Percentiles rank a stretch among this genome's conserved stretches.
Evolutionary conservation across 2,329 filamentous ascomycete species (phyloP).

Genomic region (Aschersonia sp.): DNA sequence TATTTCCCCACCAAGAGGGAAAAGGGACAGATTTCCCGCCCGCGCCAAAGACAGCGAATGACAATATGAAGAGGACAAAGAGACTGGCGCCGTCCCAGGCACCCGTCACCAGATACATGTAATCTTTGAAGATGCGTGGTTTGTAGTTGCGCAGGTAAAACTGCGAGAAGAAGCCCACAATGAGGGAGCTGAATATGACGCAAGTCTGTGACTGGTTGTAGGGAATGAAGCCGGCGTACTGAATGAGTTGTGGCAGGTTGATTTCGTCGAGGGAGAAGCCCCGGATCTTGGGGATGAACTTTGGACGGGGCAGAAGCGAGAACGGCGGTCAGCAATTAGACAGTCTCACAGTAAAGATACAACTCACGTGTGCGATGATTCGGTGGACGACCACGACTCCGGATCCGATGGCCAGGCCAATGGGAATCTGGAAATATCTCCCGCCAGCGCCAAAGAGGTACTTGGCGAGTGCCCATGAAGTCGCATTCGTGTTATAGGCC

Average conservation of each 20-base stretch:
- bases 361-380: background rate
- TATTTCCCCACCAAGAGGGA: conserved; percentile 41
- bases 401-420: conserved; percentile 27
- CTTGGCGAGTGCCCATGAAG: conserved; percentile 19
- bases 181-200: conserved; percentile 31
- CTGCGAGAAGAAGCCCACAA: conserved; percentile 32
- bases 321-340: background rate
- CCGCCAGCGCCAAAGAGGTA: conserved; percentile 25
- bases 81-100: conserved; percentile 37
- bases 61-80: conserved; percentile 16
- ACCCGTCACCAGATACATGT: conserved; percentile 36
- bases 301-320: background rate
- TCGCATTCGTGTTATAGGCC: conserved; percentile 23
- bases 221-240: conserved; percentile 3
- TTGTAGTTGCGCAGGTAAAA: conserved; percentile 37
- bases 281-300: conserved; percentile 1
- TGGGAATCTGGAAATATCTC: conserved; percentile 21
- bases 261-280: conserved; percentile 1
- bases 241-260: conserved; percentile 2
- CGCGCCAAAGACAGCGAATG: conserved; percentile 40
- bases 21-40: conserved; percentile 28
- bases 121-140: conserved; percentile 37
- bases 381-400: conserved; percentile 8
- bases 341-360: background rate
- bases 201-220: conserved; percentile 33